Base-by-base conservation (phyloP, 2,329 filamentous ascomycete species). In the Knufia fluminis region DNA sequence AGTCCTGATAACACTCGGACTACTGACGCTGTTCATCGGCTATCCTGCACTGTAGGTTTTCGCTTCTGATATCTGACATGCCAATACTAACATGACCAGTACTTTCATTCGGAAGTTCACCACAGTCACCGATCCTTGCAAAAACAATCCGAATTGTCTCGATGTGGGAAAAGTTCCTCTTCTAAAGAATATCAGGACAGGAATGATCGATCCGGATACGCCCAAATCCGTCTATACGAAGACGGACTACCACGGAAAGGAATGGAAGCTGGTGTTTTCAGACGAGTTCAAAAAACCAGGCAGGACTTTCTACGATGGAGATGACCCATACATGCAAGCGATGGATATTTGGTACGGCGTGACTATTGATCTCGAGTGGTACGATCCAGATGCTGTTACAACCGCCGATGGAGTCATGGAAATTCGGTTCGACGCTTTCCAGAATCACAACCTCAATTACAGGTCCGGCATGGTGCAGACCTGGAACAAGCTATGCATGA, bases 401-500 rank as follows among this genome's bases (percentile, higher is more conserved):
- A 85, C 82, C 2, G 72, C 69, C 36, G 71, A 81, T 54, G 82
- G 82, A 22, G 75, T 75, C 1, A 69, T 85, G 33, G 77, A 82
- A 59, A 67, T 86, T 45, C 73, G 73, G 40, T 83, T 86, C 57
- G 80, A 84, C 60, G 71, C 74, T 4, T 83, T 81, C 61, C 65
- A 76, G 54, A 86, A 77, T 54, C 82, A 86, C 61, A 74, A 75
- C 42, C 66, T 85, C 19, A 73, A 82, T 52, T 86, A 82, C 60
- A 75, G 82, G 45, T 85, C 82, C 4, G 82, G 81, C n/a, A 86
- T 86, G 82, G 57, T 86, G 7, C 82, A 86, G 59, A 83, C 79
- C 9, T 86, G 82, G 82, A 86, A 86, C 63, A 78, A 84, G 61
- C 62, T 86, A 48, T 85, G 83, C 64, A 86, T 85, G 68, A 85